phyloP scores from a whole-genome alignment of 1,284 basidiomycete genomes.

The Boletus hoseneyae region DNA sequence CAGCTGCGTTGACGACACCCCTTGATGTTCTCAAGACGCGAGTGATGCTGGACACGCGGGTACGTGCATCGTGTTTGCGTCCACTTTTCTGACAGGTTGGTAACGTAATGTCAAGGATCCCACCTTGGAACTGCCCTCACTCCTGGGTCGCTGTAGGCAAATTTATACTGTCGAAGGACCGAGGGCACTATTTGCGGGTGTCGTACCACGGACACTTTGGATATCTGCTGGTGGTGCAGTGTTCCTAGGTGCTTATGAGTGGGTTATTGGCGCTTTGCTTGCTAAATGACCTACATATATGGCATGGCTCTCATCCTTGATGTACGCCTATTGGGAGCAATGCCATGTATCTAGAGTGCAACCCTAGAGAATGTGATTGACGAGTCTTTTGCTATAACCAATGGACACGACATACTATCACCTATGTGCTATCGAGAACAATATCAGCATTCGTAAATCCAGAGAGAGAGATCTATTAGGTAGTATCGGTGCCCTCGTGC shows the following conservation, averaged over 20 bases:
- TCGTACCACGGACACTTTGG: conserved; percentile 91
- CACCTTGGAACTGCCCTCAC: conserved; percentile 49
- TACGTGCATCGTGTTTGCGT: conserved; percentile 34
- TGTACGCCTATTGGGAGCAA: not conserved
- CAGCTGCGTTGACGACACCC: conserved; percentile 90
- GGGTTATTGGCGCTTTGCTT: conserved; percentile 38
- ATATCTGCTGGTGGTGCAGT: conserved; percentile 97
- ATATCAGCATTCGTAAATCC: no score
- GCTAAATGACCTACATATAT: conserved; percentile 14
- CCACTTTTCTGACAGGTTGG: not conserved
- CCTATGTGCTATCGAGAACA: no score
- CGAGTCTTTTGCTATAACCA: no score
- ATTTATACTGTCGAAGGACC: conserved; percentile 78
- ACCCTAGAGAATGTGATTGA: no score
- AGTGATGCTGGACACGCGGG: conserved; percentile 90
- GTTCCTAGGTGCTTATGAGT: conserved; percentile 94
- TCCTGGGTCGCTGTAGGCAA: conserved; percentile 51
- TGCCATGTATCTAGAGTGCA: no score
- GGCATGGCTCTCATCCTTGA: not conserved
- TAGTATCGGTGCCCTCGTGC: no score
- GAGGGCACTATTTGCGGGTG: conserved; percentile 80
- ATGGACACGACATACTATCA: no score
- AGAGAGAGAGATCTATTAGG: no score
- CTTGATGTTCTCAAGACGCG: conserved; percentile 97
- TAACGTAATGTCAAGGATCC: conserved; percentile 39